Evolutionary conservation across 805 yeast genomes (phyloP), one percentile per base, ranked within the genome.

Genomic region (Saccharomycopsis synnaedendra): DNA sequence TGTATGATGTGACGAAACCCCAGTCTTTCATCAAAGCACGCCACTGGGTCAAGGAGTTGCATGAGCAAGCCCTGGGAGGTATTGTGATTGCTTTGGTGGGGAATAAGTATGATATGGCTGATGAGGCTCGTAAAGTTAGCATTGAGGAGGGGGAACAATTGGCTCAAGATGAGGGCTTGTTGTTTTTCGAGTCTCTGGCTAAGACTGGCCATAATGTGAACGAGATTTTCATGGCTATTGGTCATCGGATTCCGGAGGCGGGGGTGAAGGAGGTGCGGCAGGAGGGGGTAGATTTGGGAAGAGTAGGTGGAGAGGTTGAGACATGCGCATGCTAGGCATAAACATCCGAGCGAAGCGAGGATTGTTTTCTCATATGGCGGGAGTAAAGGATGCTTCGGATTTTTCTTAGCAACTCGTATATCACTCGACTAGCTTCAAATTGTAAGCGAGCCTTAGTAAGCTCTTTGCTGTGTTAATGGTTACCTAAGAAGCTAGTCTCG

Each of bases 11-110:
- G 56, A 89, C 97, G 38, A 88, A 88, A 60, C 96, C 96, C 3
- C 93, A 95, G 9, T 83, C 95, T 29, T 90, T 90, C 58, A 82
- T 88, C 58, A 88, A 90, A 65, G 97, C 97, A 5, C 83, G 97
- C 58, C 97, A 90, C 66, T 90, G 98, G 98, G 96, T 90, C 47
- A 85, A 85, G 60, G 97, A 90, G 63, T 74, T 90, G 56, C 95
- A 87, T 60, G 95, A 89, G 56, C 97, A 89, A 66, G 97, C 97
- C 19, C 74, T 85, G n/a, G 85, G 85, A 54, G 89, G 83, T 54
- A 90, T 90, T 45, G 78, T 87, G 49, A 88, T 90, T 63, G 97
- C 97, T 3, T 71, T 90, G 37, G 96, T 89, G 32, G 98, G 96
- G 37, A 90, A 89, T 70, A 90, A 90, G 67, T 75, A 78, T 51